Evolutionary conservation across 768 basidiomycete species (phyloP), one percentile per base, ranked within the genome.

Genomic region (Asterophora parasitica): DNA sequence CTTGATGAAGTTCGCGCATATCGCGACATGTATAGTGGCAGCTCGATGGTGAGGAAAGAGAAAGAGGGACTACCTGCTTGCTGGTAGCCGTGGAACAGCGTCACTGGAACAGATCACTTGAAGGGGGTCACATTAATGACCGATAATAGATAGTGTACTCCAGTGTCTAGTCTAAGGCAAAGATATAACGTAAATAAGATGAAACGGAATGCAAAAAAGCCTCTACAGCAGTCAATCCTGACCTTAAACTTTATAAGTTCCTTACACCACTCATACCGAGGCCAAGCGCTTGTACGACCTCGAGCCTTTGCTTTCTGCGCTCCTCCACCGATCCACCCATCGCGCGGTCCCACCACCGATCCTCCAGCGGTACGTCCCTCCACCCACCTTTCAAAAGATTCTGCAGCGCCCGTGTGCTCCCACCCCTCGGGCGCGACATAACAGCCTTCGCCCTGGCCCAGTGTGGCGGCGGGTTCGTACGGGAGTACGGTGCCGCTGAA

Each of bases 321-420:
- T 60, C 63, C 54, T 82, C 81, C 9, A 75, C 61, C n/a, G 61
- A 62, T 6, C 69, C 74, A 4, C 69, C 72, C 28, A 88, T 66
- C 28, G 82, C 81, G 9, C 63, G 58, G 33, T 85, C 82, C 85
- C 85, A 88, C 82, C 82, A 88, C 44, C 82, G 68, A 61, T 79
- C 75, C 15, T 56, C 71, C 56, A 75, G 74, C 0, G 79, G 77
- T 1, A 80, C 71, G 4, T 78, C 73, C 28, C 72, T 71, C 87
- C 87, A 89, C 13, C 77, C 78, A 8, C 81, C 78, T 13, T 64
- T 66, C 37, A 81, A 63, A 39, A 88, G 75, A 44, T 67, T 65
- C 31, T 58, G 69, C 55, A 82, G 66, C 49, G 61, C 58, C 51
- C 64, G 68, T 33, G 68, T 51, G 49, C 65, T 64, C n/a, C 72